Evolutionary conservation across 139 green algal genomes (phyloP).

Genomic region (Pleodorina starrii): DNA sequence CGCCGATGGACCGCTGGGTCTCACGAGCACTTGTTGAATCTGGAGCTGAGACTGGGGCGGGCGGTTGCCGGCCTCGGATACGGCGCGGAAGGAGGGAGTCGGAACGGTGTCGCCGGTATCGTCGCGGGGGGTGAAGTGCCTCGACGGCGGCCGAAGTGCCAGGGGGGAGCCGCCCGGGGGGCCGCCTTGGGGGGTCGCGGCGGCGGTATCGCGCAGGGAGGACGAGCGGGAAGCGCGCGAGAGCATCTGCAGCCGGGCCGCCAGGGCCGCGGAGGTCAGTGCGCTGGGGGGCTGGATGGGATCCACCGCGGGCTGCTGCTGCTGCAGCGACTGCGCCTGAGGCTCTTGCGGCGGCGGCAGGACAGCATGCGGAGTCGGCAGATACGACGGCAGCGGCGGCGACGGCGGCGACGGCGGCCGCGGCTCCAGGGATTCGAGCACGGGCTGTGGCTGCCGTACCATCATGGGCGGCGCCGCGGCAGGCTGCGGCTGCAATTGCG

Average conservation of each 20-base stretch:
- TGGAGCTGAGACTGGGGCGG: too few species aligned
- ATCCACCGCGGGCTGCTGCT: neutral
- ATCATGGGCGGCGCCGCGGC: too few species aligned
- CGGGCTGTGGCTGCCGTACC: neutral
- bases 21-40: neutral
- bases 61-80: too few species aligned
- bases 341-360: neutral
- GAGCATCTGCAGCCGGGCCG: neutral
- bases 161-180: neutral
- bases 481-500: too few species aligned
- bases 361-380: too few species aligned
- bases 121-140: neutral
- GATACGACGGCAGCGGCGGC: neutral
- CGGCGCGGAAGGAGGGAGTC: neutral
- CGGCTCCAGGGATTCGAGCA: neutral
- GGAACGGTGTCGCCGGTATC: neutral
- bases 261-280: neutral
- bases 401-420: neutral
- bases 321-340: neutral
- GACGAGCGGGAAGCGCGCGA: neutral
- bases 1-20: neutral
- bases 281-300: neutral
- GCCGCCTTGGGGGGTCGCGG: neutral
- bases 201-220: neutral
- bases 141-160: neutral